Evolutionary conservation across 257 asterid genomes (phyloP).

Genomic region (Echium plantagineum): DNA sequence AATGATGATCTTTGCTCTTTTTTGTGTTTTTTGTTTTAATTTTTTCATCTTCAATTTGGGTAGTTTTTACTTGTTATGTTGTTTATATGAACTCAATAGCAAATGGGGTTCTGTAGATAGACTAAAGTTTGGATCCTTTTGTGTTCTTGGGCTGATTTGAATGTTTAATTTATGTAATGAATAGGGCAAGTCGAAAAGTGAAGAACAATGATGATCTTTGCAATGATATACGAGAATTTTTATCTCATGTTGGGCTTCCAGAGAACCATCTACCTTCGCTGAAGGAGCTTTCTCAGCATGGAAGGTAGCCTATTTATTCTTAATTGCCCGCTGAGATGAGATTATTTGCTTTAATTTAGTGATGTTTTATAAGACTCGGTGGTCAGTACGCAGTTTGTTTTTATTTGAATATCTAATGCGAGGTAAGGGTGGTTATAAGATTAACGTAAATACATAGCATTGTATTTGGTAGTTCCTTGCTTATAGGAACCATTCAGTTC

Average conservation of each 20-base stretch:
- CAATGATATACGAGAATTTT: conserved; percentile 52
- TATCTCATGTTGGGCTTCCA: conserved; percentile 63
- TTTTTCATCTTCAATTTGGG: too few species aligned
- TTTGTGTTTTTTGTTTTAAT: too few species aligned
- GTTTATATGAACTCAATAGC: too few species aligned
- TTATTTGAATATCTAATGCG: background rate
- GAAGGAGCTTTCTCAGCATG: conserved; percentile 63
- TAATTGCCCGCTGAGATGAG: background rate
- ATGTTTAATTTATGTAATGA: background rate
- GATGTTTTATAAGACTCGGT: too few species aligned
- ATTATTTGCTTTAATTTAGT: background rate
- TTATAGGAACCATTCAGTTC: too few species aligned
- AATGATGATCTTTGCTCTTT: too few species aligned
- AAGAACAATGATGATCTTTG: conserved; percentile 64
- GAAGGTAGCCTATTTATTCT: conserved; percentile 40
- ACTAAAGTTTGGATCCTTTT: background rate
- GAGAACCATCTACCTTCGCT: conserved; percentile 60
- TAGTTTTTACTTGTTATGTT: background rate
- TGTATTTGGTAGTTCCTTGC: too few species aligned
- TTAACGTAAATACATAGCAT: too few species aligned
- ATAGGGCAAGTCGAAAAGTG: conserved; percentile 38
- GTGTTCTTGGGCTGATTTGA: background rate
- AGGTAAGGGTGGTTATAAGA: background rate
- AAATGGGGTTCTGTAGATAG: too few species aligned
- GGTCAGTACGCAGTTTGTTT: background rate